phyloP scores from a whole-genome alignment of 805 yeast species.

The Monosporozyma aerobia region DNA sequence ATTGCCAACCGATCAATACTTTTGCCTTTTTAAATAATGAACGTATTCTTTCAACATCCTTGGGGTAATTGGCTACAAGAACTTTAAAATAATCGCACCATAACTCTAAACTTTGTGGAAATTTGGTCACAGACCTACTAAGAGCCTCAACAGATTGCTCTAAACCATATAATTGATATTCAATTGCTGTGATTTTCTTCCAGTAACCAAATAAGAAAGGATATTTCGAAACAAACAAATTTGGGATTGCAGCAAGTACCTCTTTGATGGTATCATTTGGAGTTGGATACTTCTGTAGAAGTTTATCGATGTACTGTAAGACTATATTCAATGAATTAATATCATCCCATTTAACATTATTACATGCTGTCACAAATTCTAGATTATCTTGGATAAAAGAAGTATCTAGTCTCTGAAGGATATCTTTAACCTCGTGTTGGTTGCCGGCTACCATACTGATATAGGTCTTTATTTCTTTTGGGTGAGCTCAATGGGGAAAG shows the following conservation, averaged over 20 bases:
- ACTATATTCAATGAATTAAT: conserved; percentile 35
- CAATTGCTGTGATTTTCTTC: conserved; percentile 50
- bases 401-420: conserved; percentile 16
- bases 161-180: conserved; percentile 48
- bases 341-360: conserved; percentile 25
- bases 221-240: conserved; percentile 39
- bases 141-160: conserved; percentile 40
- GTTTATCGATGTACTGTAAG: conserved; percentile 28
- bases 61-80: conserved; percentile 34
- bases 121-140: conserved; percentile 36
- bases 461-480: neutral
- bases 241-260: neutral
- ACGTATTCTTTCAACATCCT: conserved; percentile 29
- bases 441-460: neutral
- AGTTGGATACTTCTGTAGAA: conserved; percentile 27
- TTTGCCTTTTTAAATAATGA: conserved; percentile 42
- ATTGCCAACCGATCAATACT: conserved; percentile 53
- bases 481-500: neutral
- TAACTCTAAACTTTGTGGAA: conserved; percentile 52
- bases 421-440: conserved; percentile 3
- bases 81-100: conserved; percentile 62
- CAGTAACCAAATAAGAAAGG: conserved; percentile 57
- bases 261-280: conserved; percentile 27
- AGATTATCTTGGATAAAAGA: conserved; percentile 23
- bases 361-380: conserved; percentile 16